Conservation (phyloP, 2,329 filamentous ascomycete genomes). For the Verticillium isaacii region DNA sequence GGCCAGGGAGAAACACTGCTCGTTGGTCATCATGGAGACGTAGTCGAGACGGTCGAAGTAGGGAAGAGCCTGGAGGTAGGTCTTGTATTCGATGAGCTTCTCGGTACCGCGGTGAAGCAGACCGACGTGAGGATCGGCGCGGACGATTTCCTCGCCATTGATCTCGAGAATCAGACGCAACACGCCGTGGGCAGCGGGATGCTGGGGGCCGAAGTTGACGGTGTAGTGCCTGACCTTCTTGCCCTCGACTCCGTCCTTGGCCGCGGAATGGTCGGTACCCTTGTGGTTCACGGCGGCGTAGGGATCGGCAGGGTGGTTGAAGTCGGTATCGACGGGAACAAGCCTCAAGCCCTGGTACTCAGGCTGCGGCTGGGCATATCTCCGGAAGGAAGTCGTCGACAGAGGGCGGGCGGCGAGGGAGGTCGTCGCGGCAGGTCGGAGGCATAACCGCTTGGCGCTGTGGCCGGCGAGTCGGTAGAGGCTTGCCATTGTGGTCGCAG, state of each 20-base stretch:
- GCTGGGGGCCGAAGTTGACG: conserved; percentile 98
- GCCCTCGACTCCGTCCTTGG: conserved; percentile 45
- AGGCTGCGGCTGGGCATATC: conserved; percentile 53
- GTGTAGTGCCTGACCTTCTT: conserved; percentile 98
- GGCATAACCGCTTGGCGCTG: conserved; percentile 63
- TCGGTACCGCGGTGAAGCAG: conserved; percentile 95
- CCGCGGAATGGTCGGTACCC: conserved; percentile 28
- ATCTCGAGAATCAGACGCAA: conserved; percentile 95
- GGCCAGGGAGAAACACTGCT: conserved; percentile 92
- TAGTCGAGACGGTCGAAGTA: conserved; percentile 99
- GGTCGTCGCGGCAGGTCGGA: conserved; percentile 35
- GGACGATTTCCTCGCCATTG: conserved; percentile 95
- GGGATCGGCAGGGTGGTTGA: conserved; percentile 45
- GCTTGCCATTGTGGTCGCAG: conserved; percentile 53
- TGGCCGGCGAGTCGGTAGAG: conserved; percentile 69
- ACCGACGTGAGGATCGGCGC: conserved; percentile 94
- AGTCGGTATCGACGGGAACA: conserved; percentile 61
- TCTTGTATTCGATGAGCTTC: conserved; percentile 99
- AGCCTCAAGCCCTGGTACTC: conserved; percentile 54
- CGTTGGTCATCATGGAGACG: conserved; percentile 99
- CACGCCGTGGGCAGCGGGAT: conserved; percentile 97
- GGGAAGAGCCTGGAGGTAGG: conserved; percentile 93
- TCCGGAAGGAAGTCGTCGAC: conserved; percentile 59
- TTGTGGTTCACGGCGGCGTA: conserved; percentile 39
- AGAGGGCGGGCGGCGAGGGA: conserved; percentile 49